A percentile compares a stretch with the other conserved stretches of the same genome.
These are phyloP conservation scores for Hypoxylon sp. DNA, from an alignment of 2,329 filamentous ascomycete species.

Conservation along the genomic window DNA sequence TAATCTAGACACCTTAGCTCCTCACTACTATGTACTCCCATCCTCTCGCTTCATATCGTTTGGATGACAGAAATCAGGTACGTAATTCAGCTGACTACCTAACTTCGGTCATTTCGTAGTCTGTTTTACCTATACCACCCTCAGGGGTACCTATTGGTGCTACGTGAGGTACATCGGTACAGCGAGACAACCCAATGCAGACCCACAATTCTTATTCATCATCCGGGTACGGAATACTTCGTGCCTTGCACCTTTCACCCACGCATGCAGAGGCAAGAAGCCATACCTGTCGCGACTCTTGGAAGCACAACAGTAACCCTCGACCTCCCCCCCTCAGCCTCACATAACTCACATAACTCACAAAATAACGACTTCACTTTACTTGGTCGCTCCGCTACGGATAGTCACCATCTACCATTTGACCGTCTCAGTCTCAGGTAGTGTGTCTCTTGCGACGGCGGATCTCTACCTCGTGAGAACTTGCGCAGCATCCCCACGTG, in stretches of 20 bases:
- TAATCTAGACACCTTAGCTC: not conserved
- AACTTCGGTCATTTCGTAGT: not conserved
- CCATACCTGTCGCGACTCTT: constrained; percentile 8
- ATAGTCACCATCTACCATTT: not conserved
- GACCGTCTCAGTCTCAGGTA: not conserved
- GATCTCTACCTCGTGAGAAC: constrained; percentile 16
- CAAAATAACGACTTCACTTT: not conserved
- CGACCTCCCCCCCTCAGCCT: not conserved
- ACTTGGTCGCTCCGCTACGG: not conserved
- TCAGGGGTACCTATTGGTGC: constrained; percentile 16
- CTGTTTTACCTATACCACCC: too few relatives aligned
- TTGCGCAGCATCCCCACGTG: constrained; percentile 26
- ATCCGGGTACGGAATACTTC: constrained; percentile 2
- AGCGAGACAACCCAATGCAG: constrained; percentile 14
- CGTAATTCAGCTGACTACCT: not conserved
- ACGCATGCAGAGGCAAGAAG: not conserved
- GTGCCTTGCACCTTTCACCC: not conserved
- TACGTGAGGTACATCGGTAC: not conserved
- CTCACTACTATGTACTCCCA: too few relatives aligned
- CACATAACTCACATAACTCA: not conserved
- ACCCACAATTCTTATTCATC: constrained; percentile 36
- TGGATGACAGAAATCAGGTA: not conserved
- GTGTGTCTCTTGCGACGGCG: constrained; percentile 4
- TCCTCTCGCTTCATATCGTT: not conserved
- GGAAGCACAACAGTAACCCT: not conserved